A percentile compares a stretch with the other conserved stretches of the same genome.
Evolutionary conservation across 2,329 filamentous ascomycete genomes (phyloP).

Genomic region (Trichoderma sp.): DNA sequence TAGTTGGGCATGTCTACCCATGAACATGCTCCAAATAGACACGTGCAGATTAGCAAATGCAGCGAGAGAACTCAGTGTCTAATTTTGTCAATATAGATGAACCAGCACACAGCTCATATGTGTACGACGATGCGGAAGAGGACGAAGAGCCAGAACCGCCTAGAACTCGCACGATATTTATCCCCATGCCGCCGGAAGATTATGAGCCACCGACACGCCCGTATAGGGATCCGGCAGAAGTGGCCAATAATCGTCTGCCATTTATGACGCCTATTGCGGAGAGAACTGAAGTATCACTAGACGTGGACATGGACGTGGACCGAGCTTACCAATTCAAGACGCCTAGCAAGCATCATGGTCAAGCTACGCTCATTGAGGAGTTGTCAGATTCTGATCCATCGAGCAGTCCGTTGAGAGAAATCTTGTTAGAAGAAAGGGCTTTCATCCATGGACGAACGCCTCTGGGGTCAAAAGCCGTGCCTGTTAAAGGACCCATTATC

Average conservation of each 20-base stretch:
- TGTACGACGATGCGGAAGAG: conserved; percentile 26
- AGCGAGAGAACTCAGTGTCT: conserved; percentile 43
- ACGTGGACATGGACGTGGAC: conserved; percentile 63
- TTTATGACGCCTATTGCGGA: conserved; percentile 99
- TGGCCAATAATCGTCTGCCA: conserved; percentile 86
- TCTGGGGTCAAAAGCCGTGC: conserved; percentile 45
- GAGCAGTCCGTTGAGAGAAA: conserved; percentile 75
- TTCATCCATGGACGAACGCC: conserved; percentile 55
- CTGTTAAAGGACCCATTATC: conserved; percentile 71
- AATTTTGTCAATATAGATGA: conserved; percentile 36
- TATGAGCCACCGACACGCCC: conserved; percentile 78
- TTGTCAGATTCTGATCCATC: conserved; percentile 44
- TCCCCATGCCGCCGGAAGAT: conserved; percentile 82
- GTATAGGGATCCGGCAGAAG: conserved; percentile 76
- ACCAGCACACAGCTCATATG: conserved; percentile 13
- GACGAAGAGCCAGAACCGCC: conserved; percentile 38
- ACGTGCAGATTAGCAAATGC: conserved; percentile 31
- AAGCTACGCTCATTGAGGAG: conserved; percentile 34
- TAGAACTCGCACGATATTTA: conserved; percentile 65
- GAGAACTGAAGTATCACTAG: conserved; percentile 85
- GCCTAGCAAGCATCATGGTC: conserved; percentile 61
- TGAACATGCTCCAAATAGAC: conserved; percentile 62
- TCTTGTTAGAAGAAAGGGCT: conserved; percentile 55
- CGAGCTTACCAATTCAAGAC: conserved; percentile 71
- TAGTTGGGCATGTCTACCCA: conserved; percentile 86